A percentile compares a stretch with the other conserved stretches of the same genome.
Evolutionary conservation across 768 basidiomycete species (phyloP).

Genomic region (Ramaria sp.): DNA sequence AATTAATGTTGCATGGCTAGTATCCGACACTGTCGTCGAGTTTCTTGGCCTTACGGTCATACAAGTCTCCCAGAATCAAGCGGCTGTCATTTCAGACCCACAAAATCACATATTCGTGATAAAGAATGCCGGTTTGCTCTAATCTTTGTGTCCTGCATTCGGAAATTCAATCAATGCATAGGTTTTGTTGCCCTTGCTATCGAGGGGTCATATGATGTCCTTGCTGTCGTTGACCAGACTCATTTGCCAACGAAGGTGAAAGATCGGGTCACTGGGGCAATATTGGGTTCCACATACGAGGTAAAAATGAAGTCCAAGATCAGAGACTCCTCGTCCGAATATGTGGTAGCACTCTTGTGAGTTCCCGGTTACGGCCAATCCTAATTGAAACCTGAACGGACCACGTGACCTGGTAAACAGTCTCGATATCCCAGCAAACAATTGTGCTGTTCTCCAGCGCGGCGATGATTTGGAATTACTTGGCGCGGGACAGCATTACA

Average conservation of each 20-base stretch:
- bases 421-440: slow-evolving; percentile 76
- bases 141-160: slow-evolving; percentile 11
- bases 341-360: slow-evolving; percentile 71
- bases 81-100: slow-evolving; percentile 70
- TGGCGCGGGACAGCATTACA: slow-evolving; percentile 73
- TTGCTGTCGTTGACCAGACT: slow-evolving; percentile 78
- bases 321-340: slow-evolving; percentile 39
- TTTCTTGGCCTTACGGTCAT: slow-evolving; percentile 77
- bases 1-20: slow-evolving; percentile 24
- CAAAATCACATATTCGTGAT: slow-evolving; percentile 73
- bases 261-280: slow-evolving; percentile 50
- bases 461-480: slow-evolving; percentile 73
- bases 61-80: slow-evolving; percentile 77
- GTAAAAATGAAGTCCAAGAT: slow-evolving; percentile 65
- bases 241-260: slow-evolving; percentile 52
- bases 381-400: neutral
- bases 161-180: slow-evolving; percentile 3
- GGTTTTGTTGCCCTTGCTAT: slow-evolving; percentile 73
- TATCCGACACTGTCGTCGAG: slow-evolving; percentile 74
- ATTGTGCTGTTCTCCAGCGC: slow-evolving; percentile 76
- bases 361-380: slow-evolving; percentile 14
- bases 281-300: slow-evolving; percentile 66
- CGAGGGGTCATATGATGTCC: slow-evolving; percentile 66
- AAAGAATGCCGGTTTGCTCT: slow-evolving; percentile 23
- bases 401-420: slow-evolving; percentile 23